Conservation (phyloP, 2,329 filamentous ascomycete species). For the Didymosphaeria variabile region DNA sequence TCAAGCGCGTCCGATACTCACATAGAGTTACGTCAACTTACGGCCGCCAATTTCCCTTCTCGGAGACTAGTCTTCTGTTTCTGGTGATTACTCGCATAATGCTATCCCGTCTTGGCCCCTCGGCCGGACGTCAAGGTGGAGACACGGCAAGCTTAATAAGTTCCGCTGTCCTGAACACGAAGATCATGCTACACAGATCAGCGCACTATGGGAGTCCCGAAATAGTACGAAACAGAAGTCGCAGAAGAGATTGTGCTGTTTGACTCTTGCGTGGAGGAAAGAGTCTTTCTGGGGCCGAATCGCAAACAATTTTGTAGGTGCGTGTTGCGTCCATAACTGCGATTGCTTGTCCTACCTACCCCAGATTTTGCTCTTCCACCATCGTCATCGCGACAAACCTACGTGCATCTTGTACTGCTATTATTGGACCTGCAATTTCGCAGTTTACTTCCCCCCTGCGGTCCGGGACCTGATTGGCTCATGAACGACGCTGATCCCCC, state of each 20-base stretch:
- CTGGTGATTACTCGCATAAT: not conserved
- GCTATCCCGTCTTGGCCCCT: not conserved
- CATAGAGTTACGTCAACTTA: not conserved
- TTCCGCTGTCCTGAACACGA: constrained; percentile 3
- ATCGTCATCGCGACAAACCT: not conserved
- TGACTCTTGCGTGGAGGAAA: not conserved
- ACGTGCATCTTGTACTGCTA: not conserved
- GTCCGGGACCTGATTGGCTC: not conserved
- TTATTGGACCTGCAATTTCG: not conserved
- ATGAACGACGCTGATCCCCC: not conserved
- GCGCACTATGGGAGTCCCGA: not conserved
- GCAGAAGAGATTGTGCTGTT: not conserved
- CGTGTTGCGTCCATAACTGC: not conserved
- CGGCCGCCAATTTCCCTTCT: not conserved
- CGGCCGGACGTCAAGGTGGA: constrained; percentile 3
- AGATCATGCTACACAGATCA: not conserved
- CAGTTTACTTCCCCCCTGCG: not conserved
- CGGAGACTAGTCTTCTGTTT: not conserved
- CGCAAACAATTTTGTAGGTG: not conserved
- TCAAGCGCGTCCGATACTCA: not conserved
- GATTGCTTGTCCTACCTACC: not conserved
- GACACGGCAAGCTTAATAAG: constrained; percentile 6
- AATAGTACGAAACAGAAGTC: not conserved
- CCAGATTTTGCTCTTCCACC: not conserved
- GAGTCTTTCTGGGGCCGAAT: not conserved